Percentiles rank a stretch among this genome's conserved stretches.
These are phyloP conservation scores for Nakaseomyces nivariensis DNA, from an alignment of 1,139 yeast genomes.

Conservation along the genomic window DNA sequence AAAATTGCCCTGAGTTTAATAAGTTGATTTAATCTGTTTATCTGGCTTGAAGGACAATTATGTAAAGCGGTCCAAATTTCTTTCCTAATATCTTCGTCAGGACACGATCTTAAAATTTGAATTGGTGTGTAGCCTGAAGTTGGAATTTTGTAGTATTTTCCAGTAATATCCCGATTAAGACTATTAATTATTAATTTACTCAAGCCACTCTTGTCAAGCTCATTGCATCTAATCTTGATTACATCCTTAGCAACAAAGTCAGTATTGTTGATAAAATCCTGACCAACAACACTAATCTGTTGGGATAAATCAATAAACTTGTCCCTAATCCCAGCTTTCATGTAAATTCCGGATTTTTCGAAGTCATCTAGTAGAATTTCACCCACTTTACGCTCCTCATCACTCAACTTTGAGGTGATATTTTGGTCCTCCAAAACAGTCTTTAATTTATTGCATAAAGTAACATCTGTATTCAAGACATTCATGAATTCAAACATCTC, in stretches of 20 bases:
- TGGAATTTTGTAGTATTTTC: constrained; percentile 43
- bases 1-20: constrained; percentile 59
- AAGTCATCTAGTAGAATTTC: constrained; percentile 73
- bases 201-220: constrained; percentile 15
- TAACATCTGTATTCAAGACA: constrained; percentile 75
- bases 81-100: constrained; percentile 48
- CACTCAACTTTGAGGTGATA: constrained; percentile 36
- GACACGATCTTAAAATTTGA: constrained; percentile 51
- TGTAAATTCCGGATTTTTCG: constrained; percentile 80
- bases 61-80: constrained; percentile 71
- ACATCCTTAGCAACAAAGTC: constrained; percentile 14
- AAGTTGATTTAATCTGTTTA: constrained; percentile 47
- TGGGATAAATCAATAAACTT: constrained; percentile 74
- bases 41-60: constrained; percentile 45
- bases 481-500: constrained; percentile 91
- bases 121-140: constrained; percentile 61
- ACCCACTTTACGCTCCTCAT: constrained; percentile 80
- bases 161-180: constrained; percentile 25
- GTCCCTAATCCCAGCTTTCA: constrained; percentile 53
- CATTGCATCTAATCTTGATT: constrained; percentile 14
- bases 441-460: constrained; percentile 51
- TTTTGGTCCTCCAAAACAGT: constrained; percentile 40
- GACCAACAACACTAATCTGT: constrained; percentile 72
- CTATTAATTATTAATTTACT: constrained; percentile 22
- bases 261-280: constrained; percentile 47